A percentile compares a stretch with the other conserved stretches of the same genome.
Evolutionary conservation across 805 yeast genomes (phyloP).

Genomic region (Tetrapisispora pingtungensis): DNA sequence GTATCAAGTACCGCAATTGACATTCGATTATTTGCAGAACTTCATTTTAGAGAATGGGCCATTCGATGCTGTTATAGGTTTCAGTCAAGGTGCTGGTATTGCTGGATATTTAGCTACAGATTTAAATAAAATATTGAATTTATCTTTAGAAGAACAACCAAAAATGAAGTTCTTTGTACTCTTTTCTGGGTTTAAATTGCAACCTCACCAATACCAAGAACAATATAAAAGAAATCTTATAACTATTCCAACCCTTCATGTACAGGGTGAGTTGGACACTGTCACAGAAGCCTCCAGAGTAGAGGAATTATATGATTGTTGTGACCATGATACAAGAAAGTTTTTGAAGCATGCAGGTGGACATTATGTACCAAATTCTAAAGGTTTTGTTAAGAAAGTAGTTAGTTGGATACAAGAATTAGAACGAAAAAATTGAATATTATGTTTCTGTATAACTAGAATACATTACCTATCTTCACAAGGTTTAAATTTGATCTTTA

Average conservation of each 20-base stretch:
- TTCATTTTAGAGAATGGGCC: conserved; percentile 56
- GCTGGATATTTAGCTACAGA: conserved; percentile 55
- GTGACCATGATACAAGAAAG: conserved; percentile 35
- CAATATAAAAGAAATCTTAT: conserved; percentile 25
- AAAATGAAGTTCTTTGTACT: conserved; percentile 57
- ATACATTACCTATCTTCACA: too few relatives aligned
- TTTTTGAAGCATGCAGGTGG: conserved; percentile 84
- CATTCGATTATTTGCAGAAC: conserved; percentile 34
- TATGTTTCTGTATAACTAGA: too few relatives aligned
- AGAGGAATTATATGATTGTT: conserved; percentile 43
- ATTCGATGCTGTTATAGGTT: conserved; percentile 77
- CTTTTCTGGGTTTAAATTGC: conserved; percentile 53
- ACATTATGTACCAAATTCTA: conserved; percentile 86
- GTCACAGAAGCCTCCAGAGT: conserved; percentile 69
- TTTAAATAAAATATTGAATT: conserved; percentile 36
- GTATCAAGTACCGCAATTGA: conserved; percentile 25
- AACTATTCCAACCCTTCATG: conserved; percentile 50
- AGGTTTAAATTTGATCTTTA: too few relatives aligned
- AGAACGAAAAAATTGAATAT: too few relatives aligned
- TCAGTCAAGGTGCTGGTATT: conserved; percentile 93
- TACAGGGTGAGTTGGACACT: conserved; percentile 83
- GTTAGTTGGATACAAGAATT: conserved; percentile 22
- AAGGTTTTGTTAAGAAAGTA: conserved; percentile 33
- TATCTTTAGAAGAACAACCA: conserved; percentile 33
- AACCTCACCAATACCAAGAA: conserved; percentile 23